Percentiles rank a stretch among this genome's conserved stretches.
Evolutionary conservation across 768 basidiomycete species (phyloP).

Genomic region (Tricholoma flavovirens): DNA sequence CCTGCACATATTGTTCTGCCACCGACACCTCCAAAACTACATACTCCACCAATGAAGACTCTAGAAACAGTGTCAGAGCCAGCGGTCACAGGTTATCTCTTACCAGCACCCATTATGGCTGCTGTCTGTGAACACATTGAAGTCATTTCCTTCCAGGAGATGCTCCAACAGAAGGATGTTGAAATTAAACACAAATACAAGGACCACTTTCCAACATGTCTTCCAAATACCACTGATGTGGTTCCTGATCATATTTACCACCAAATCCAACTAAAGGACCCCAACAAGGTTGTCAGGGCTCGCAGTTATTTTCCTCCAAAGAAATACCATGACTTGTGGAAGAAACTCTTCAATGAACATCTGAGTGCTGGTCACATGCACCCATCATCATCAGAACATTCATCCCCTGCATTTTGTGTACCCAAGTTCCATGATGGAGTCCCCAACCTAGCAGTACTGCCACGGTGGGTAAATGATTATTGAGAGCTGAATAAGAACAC

Average conservation of each 20-base stretch:
- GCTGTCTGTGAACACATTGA: slow-evolving; percentile 13
- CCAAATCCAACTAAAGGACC: slow-evolving; percentile 23
- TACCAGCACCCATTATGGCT: slow-evolving; percentile 6
- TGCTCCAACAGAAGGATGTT: slow-evolving; percentile 6
- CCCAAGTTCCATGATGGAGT: no score
- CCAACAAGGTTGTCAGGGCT: slow-evolving; percentile 15
- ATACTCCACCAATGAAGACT: background rate
- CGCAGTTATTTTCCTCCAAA: slow-evolving; percentile 25
- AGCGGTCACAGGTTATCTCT: slow-evolving; percentile 3
- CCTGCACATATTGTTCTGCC: slow-evolving; percentile 5
- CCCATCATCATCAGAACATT: slow-evolving; percentile 20
- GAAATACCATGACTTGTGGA: slow-evolving; percentile 28
- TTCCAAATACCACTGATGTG: slow-evolving; percentile 8
- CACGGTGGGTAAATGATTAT: no score
- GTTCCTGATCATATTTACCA: slow-evolving; percentile 20
- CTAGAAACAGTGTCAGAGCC: slow-evolving; percentile 1
- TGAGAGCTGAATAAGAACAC: no score
- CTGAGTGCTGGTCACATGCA: slow-evolving; percentile 23
- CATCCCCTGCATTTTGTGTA: no score
- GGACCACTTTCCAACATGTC: slow-evolving; percentile 13
- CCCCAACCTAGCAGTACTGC: no score
- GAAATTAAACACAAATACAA: background rate
- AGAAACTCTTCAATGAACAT: slow-evolving; percentile 26
- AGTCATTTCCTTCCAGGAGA: slow-evolving; percentile 16
- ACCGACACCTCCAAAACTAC: slow-evolving; percentile 7